These are phyloP conservation scores for Pyropia haitanensis DNA, from an alignment of 23 red algal genomes.

Conservation along the genomic window DNA sequence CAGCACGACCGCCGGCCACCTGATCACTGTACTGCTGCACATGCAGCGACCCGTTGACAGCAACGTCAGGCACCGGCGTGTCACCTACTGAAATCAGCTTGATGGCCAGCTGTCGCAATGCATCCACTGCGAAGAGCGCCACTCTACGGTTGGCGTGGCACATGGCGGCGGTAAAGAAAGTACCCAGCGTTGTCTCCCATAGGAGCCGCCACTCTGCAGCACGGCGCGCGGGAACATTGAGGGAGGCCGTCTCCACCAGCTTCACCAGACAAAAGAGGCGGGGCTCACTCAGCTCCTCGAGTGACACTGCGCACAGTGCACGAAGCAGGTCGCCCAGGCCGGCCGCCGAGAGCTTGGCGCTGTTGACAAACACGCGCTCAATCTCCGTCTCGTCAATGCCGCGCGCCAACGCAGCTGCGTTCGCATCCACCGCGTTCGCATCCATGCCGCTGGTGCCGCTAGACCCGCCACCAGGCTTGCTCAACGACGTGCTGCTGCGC, in stretches of 20 bases:
- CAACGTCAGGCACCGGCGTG: no score
- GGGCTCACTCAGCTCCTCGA: conserved; percentile 71
- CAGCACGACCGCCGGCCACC: no score
- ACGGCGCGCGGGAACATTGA: conserved; percentile 78
- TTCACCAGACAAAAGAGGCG: conserved; percentile 79
- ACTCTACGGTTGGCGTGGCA: conserved; percentile 51
- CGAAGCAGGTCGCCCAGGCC: conserved; percentile 64
- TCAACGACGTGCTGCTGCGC: no score
- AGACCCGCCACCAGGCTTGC: no score
- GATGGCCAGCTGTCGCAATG: conserved; percentile 53
- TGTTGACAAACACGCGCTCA: conserved; percentile 54
- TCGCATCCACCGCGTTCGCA: conserved; percentile 20
- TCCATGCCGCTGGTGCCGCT: no score
- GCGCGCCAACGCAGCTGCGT: conserved; percentile 32
- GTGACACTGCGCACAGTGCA: conserved; percentile 57
- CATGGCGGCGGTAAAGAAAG: conserved; percentile 65
- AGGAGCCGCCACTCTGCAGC: conserved; percentile 72
- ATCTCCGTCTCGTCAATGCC: conserved; percentile 49
- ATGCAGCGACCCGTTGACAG: no score
- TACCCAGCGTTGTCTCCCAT: conserved; percentile 62
- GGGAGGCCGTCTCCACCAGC: conserved; percentile 70
- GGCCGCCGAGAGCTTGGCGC: conserved; percentile 31
- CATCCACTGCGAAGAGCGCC: conserved; percentile 65
- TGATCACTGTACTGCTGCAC: no score
- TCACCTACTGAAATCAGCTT: conserved; percentile 45